phyloP scores from a whole-genome alignment of 1,284 basidiomycete species.

The Ganoderma leucocontextum region DNA sequence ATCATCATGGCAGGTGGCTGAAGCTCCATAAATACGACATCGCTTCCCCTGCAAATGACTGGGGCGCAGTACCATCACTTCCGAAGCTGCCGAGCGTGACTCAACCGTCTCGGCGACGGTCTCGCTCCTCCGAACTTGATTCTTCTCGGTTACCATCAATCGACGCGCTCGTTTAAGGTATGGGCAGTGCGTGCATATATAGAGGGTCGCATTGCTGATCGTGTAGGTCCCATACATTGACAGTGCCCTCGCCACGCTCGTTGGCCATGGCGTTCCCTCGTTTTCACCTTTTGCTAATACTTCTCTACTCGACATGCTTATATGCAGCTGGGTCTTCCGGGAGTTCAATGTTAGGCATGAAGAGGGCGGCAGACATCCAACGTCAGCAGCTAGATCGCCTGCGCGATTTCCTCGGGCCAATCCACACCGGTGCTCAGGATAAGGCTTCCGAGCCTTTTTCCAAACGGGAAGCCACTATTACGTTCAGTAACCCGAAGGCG shows the following conservation, averaged over 20 bases:
- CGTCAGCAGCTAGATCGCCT: conserved; percentile 55
- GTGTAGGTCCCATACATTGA: neutral
- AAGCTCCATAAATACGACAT: neutral
- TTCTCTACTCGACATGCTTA: neutral
- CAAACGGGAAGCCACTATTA: neutral
- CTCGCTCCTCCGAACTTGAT: too few relatives aligned
- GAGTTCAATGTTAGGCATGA: conserved; percentile 47
- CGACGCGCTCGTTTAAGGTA: too few relatives aligned
- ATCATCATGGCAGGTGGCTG: neutral
- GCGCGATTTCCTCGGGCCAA: conserved; percentile 54
- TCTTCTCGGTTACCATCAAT: too few relatives aligned
- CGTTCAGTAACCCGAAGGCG: neutral
- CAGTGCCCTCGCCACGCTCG: neutral
- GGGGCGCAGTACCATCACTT: neutral
- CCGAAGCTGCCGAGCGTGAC: neutral
- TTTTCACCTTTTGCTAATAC: neutral
- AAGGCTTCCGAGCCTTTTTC: neutral
- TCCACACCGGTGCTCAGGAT: neutral
- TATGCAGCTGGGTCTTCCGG: conserved; percentile 22
- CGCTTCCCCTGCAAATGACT: neutral
- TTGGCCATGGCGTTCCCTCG: neutral
- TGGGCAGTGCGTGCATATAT: neutral
- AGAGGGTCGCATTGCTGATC: neutral
- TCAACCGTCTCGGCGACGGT: neutral
- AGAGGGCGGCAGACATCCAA: conserved; percentile 54